Evolutionary conservation across 1,284 basidiomycete genomes (phyloP), one percentile per base, ranked within the genome.

Genomic region (Trametes versicolor): DNA sequence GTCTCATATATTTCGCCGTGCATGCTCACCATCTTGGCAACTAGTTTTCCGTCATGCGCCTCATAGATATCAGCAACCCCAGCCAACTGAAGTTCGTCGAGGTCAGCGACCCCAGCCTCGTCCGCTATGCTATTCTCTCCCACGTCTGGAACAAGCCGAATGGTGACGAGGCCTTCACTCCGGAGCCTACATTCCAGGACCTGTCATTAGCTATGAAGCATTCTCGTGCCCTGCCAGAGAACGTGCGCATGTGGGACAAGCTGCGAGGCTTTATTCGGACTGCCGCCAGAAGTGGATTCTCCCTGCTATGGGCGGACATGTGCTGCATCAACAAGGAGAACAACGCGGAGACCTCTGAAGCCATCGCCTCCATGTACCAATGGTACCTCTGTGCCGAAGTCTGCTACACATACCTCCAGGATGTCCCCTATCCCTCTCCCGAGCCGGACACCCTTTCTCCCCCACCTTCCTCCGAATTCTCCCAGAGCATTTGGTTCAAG

Each of bases 261-360:
- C 29, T 51, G 4, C 17, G 15, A n/a, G 23, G 19, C 9, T 59
- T 37, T 37, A 43, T 49, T 48, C 21, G 37, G 25, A 9, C 15
- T 19, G 58, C 58, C 4, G 2, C 9, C 19, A 4, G 32, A 4
- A n/a, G 21, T 7, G 58, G 58, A 2, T 43, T 21, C n/a, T 15
- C 13, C 9, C 21, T 32, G 12, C 37, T 59, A 2, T 59, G 58
- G 58, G 49, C 49, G 3, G 58, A 59, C 39, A 59, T 49, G 36
- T 59, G 58, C 23, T 59, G 56, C 34, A 58, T 58, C 47, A 34
- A 58, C 47, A 58, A 58, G 47, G 27, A 21, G 7, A 58, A 47
- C 58, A 59, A 49, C 27, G 58, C 58, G 9, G 58, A 59, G 27
- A 12, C 52, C 23, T 41, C 48, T 7, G 49, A 59, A 48, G 58